phyloP scores from a whole-genome alignment of 2,329 filamentous ascomycete genomes.

The Cladosporium cucumerinum region DNA sequence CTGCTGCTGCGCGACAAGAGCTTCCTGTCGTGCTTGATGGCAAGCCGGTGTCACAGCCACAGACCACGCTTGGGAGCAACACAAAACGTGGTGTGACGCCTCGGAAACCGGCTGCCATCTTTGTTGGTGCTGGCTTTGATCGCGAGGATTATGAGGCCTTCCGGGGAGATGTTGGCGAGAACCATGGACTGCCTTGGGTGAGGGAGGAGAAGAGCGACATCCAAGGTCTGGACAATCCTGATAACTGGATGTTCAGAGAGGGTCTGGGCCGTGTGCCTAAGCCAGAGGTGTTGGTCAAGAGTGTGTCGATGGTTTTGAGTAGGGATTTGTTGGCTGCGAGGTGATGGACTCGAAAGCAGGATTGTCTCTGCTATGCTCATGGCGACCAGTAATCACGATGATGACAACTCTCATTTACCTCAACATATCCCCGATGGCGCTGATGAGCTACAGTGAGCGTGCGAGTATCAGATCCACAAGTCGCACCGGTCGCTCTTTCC shows the following conservation, averaged over 20 bases:
- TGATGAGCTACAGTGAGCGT: background rate
- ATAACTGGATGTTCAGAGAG: constrained; percentile 8
- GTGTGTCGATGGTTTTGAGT: constrained; percentile 5
- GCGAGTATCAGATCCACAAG: no score
- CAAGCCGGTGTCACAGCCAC: background rate
- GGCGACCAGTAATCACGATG: background rate
- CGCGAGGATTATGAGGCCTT: constrained; percentile 7
- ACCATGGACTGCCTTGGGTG: constrained; percentile 1
- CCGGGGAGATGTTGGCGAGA: background rate
- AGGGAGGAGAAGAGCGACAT: constrained; percentile 10
- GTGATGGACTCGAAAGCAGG: background rate
- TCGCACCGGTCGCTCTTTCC: background rate
- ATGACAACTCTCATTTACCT: background rate
- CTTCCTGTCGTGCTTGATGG: constrained; percentile 1
- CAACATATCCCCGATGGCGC: background rate
- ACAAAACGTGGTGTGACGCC: background rate
- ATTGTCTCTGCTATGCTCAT: background rate
- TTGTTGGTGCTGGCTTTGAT: background rate
- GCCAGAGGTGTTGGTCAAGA: constrained; percentile 4
- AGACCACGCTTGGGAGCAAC: constrained; percentile 7
- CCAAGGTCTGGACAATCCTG: constrained; percentile 2
- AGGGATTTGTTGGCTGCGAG: constrained; percentile 6
- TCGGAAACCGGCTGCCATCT: constrained; percentile 3
- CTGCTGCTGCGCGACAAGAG: constrained; percentile 6
- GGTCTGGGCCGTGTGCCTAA: constrained; percentile 5